Conservation (phyloP, 306 rosid genomes). For the Fagus sylvatica region DNA sequence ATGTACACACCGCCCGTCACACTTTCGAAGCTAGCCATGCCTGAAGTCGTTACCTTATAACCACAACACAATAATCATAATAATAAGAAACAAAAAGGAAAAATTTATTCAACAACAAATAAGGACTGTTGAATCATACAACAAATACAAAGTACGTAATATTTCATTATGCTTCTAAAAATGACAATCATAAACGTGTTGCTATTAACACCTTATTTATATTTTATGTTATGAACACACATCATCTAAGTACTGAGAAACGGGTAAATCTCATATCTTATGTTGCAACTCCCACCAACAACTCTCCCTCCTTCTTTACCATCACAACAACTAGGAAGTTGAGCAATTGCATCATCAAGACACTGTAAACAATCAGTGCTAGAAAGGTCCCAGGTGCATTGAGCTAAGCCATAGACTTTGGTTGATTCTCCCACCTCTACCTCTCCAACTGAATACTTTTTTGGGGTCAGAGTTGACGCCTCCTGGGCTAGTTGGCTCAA, state of each 20-base stretch:
- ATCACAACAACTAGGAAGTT: background rate
- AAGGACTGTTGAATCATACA: too few relatives aligned
- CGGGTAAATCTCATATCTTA: too few relatives aligned
- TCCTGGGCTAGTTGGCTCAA: background rate
- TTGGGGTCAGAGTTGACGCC: background rate
- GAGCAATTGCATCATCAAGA: background rate
- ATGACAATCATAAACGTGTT: too few relatives aligned
- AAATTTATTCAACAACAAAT: too few relatives aligned
- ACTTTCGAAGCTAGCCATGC: too few relatives aligned
- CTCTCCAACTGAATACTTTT: background rate
- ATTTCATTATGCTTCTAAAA: too few relatives aligned
- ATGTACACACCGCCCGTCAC: too few relatives aligned
- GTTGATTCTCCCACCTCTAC: background rate
- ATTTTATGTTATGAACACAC: background rate
- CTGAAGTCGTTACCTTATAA: too few relatives aligned
- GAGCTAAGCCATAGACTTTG: constrained; percentile 2
- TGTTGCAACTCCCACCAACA: constrained; percentile 6
- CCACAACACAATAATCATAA: too few relatives aligned
- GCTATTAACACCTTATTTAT: background rate
- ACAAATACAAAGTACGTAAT: too few relatives aligned
- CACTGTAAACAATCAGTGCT: background rate
- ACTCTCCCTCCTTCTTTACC: background rate
- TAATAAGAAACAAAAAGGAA: too few relatives aligned
- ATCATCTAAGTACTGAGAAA: too few relatives aligned
- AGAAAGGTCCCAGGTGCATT: constrained; percentile 5